Evolutionary conservation across 129 eudicot genomes (phyloP).

Genomic region (Tagetes patula): DNA sequence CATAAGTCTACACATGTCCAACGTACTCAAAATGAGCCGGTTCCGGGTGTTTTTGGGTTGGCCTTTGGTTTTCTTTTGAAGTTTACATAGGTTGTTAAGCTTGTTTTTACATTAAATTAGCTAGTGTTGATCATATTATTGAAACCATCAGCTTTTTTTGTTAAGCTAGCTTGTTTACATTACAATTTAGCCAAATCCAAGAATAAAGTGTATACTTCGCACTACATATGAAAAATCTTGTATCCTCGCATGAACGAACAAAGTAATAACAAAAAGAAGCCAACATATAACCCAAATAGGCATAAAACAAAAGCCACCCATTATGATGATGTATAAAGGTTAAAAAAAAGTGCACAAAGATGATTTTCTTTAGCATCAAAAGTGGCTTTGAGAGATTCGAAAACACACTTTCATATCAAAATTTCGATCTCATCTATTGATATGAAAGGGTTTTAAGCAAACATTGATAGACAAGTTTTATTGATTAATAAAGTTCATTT

Average conservation of each 20-base stretch:
- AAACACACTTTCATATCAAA: conserved; percentile 7
- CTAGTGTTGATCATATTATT: no score
- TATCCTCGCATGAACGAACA: conserved; percentile 18
- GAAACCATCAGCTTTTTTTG: background rate
- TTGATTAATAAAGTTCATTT: background rate
- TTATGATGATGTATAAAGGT: background rate
- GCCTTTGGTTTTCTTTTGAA: no score
- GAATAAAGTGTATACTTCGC: background rate
- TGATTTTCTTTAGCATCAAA: conserved; percentile 2
- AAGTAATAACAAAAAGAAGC: conserved; percentile 10
- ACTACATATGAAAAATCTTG: background rate
- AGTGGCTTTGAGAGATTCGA: background rate
- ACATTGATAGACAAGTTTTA: background rate
- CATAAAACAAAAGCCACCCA: background rate
- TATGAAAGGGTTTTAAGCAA: background rate
- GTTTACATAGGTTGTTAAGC: no score
- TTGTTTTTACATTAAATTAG: no score
- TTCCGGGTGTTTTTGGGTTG: no score
- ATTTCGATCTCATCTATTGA: background rate
- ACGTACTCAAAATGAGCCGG: no score
- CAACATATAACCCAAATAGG: background rate
- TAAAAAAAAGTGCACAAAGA: background rate
- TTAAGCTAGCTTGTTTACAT: background rate
- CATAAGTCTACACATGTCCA: no score
- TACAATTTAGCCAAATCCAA: background rate